These are phyloP conservation scores for Hymenoscyphus salicellus DNA, from an alignment of 2,329 filamentous ascomycete species.

Conservation along the genomic window DNA sequence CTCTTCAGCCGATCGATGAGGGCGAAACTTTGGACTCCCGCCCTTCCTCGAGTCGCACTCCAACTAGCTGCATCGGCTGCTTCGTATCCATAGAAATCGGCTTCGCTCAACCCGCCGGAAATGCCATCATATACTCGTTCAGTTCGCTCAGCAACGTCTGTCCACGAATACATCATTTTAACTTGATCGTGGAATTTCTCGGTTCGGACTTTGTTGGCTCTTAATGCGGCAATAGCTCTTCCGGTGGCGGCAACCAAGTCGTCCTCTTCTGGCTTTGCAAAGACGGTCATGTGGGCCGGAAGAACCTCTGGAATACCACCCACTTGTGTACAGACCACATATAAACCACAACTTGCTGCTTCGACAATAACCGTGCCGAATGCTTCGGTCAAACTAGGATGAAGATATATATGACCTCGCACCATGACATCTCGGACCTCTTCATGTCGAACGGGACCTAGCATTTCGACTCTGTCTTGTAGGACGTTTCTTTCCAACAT, in stretches of 20 bases:
- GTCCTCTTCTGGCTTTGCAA: slow-evolving; percentile 94
- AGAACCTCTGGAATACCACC: slow-evolving; percentile 96
- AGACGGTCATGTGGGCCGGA: slow-evolving; percentile 94
- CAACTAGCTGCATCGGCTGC: slow-evolving; percentile 58
- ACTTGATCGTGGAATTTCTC: slow-evolving; percentile 96
- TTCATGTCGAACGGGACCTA: slow-evolving; percentile 90
- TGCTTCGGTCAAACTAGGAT: slow-evolving; percentile 91
- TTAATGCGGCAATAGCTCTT: slow-evolving; percentile 80
- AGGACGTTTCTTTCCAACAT: slow-evolving; percentile 95
- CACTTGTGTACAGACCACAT: slow-evolving; percentile 94
- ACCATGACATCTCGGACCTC: slow-evolving; percentile 98
- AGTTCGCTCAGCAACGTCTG: slow-evolving; percentile 87
- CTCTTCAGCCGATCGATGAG: slow-evolving; percentile 92
- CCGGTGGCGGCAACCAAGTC: slow-evolving; percentile 88
- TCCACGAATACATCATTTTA: slow-evolving; percentile 98
- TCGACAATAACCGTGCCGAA: slow-evolving; percentile 98
- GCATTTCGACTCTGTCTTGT: slow-evolving; percentile 88
- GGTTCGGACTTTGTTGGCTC: slow-evolving; percentile 82
- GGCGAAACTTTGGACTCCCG: slow-evolving; percentile 77
- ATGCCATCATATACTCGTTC: slow-evolving; percentile 96
- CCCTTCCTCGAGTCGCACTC: slow-evolving; percentile 67
- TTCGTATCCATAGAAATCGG: slow-evolving; percentile 84
- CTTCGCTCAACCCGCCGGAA: slow-evolving; percentile 76
- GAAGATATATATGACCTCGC: slow-evolving; percentile 90
- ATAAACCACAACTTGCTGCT: slow-evolving; percentile 90